Evolutionary conservation across 2,329 filamentous ascomycete genomes (phyloP), one percentile per base, ranked within the genome.

Genomic region (Bipolaris bicolor): DNA sequence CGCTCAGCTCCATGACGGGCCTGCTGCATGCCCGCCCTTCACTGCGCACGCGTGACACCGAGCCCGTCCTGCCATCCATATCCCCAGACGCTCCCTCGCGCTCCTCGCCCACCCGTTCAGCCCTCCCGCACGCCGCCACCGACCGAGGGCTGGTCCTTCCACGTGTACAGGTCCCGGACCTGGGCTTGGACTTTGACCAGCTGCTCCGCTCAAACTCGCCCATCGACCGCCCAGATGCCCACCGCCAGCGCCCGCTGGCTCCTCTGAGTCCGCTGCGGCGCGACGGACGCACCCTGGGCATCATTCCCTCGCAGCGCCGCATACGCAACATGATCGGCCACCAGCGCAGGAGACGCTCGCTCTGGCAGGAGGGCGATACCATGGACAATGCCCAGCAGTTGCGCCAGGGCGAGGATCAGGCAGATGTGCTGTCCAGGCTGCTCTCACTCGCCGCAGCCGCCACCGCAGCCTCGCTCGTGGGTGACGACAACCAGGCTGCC

Each of bases 401-500:
- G 26, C 72, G 82, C 52, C 79, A 82, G 31, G 80, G 81, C 60
- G 85, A 87, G 65, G 86, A 89, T 66, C 85, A 87, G 66, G 86
- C 85, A 3, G 84, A 84, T n/a, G 78, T 82, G 68, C 76, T 88
- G 31, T 87, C 86, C 41, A 80, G 85, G 40, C 79, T 88, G 29
- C 77, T 89, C 16, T 87, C 86, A 45, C 81, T 87, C 20, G 86
- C 86, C 29, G 86, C 86, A 13, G 83, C 85, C 37, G 85, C 86
- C 11, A 88, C 87, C 36, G 86, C 86, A 50, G 85, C 86, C 44
- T 86, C 87, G 53, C 78, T 88, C 36, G 87, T 87, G 61, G 86
- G 86, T n/a, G 82, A 83, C 36, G 79, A 84, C 61, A 81, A 83
- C 44, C 81, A 83, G 55, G 80, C 82, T 2, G 76, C 86, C 45